Base-by-base conservation (phyloP, 257 asterid genomes). In the Echium plantagineum region DNA sequence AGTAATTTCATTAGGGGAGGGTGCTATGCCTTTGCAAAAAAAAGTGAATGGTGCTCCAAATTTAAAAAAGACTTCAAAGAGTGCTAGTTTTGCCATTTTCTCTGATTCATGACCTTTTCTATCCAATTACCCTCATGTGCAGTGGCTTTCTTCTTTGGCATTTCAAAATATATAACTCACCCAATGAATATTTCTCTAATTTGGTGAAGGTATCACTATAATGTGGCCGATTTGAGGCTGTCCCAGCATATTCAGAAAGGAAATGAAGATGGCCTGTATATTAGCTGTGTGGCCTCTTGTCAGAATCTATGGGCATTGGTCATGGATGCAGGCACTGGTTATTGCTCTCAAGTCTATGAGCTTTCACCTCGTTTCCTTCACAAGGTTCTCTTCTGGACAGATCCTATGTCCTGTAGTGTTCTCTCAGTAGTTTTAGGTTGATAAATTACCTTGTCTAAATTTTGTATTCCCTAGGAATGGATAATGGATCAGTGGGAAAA, bases 311-410 rank as follows among this genome's bases (percentile, higher is more conserved):
- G 94, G 94, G 86, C 94, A 58, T 60, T 85, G 52, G 75, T 85
- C 66, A 79, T 85, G 91, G 94, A 85, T 67, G 85, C 86, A 21
- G 89, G 89, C 48, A 83, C 94, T n/a, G 91, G 89, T 59, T 83
- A 73, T 57, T 73, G 62, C 48, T 63, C 62, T 62, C 94, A 85
- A 83, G 79, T 74, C 58, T 83, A 81, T 71, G 80, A 76, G 70
- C 65, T 81, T 15, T 81, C 90, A 61, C 80, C 89, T 54, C 59
- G 63, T 66, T 85, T 85, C 71, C 81, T 85, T 74, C 77, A 81
- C 71, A 85, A 83, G 94, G 94, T 85, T 52, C 62, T 58, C 17
- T 57, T 24, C 58, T 32, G 46, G 15, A 16, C 15, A 52, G 20
- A 28, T 22, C 31, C 5, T 56, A 24, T 3, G 0, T 13, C 60